A percentile compares a stretch with the other conserved stretches of the same genome.
Evolutionary conservation across 176 grass and related monocot species (phyloP).

Genomic region (Hordeum marinum): DNA sequence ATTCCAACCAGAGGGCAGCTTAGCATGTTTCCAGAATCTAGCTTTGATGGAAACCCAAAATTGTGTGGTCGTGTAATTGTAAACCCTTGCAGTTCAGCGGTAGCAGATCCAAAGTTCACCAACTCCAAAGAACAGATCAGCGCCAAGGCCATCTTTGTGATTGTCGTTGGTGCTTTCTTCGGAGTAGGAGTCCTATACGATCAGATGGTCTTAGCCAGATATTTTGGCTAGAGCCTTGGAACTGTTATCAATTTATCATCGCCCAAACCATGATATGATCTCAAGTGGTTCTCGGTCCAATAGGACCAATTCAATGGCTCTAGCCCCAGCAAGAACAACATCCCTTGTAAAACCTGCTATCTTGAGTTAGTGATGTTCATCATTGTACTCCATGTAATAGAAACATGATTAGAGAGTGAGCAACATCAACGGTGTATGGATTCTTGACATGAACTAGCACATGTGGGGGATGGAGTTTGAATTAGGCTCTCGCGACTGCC

Average conservation of each 20-base stretch:
- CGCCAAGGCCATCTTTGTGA: background rate
- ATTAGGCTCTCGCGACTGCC: too few relatives aligned
- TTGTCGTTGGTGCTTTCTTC: background rate
- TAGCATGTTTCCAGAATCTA: background rate
- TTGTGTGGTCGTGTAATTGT: background rate
- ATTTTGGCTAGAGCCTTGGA: background rate
- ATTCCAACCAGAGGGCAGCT: background rate
- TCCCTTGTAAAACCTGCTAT: background rate
- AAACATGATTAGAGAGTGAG: background rate
- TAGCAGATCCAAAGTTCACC: background rate
- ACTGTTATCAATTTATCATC: background rate
- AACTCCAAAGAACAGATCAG: too few relatives aligned
- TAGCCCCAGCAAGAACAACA: background rate
- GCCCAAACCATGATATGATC: background rate
- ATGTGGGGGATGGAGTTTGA: too few relatives aligned
- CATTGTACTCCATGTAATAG: too few relatives aligned
- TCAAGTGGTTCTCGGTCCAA: too few relatives aligned
- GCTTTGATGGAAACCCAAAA: constrained; percentile 25
- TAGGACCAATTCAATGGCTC: background rate
- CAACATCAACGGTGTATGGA: too few relatives aligned
- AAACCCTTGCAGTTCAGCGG: background rate
- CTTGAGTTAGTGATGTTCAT: background rate
- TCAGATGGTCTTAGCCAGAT: background rate
- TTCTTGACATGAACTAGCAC: too few relatives aligned
- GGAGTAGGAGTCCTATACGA: background rate